Evolutionary conservation across 768 basidiomycete genomes (phyloP).

Genomic region (Phylloporus sp.): DNA sequence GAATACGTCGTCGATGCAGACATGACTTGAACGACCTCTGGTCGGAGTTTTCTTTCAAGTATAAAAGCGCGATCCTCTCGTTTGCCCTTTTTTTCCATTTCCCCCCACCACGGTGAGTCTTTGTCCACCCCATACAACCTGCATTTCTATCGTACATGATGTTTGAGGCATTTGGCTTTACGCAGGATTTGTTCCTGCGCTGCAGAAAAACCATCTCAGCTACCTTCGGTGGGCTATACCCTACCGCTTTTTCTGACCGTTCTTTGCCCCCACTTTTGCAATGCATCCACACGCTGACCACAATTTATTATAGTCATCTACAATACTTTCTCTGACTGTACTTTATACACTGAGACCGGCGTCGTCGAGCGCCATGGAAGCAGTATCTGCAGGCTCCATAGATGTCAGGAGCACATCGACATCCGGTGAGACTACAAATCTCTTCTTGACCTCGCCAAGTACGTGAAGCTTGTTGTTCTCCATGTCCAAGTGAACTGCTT

Average conservation of each 20-base stretch:
- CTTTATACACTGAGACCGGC: slow-evolving; percentile 34
- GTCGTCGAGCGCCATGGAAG: slow-evolving; percentile 34
- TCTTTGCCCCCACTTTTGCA: not conserved
- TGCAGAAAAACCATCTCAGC: slow-evolving; percentile 87
- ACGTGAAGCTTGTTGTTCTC: slow-evolving; percentile 56
- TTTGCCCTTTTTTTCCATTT: not conserved
- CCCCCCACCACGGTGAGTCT: slow-evolving; percentile 20
- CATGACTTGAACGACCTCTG: slow-evolving; percentile 20
- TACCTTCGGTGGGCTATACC: slow-evolving; percentile 66
- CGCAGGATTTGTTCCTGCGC: slow-evolving; percentile 58
- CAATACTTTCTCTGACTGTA: not conserved
- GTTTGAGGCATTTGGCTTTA: slow-evolving; percentile 97
- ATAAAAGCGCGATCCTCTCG: slow-evolving; percentile 15
- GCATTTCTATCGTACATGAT: slow-evolving; percentile 51
- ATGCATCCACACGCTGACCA: slow-evolving; percentile 8
- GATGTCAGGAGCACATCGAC: slow-evolving; percentile 67
- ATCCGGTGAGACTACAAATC: slow-evolving; percentile 81
- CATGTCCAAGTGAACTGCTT: slow-evolving; percentile 70
- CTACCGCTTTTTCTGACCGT: slow-evolving; percentile 45
- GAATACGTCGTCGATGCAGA: slow-evolving; percentile 29
- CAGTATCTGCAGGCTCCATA: slow-evolving; percentile 51
- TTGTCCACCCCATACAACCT: slow-evolving; percentile 10
- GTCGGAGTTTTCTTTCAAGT: slow-evolving; percentile 30
- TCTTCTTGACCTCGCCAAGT: slow-evolving; percentile 82
- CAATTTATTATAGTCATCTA: slow-evolving; percentile 23